Conservation (phyloP, 2,329 filamentous ascomycete genomes). For the Dactylellina parvicollis region DNA sequence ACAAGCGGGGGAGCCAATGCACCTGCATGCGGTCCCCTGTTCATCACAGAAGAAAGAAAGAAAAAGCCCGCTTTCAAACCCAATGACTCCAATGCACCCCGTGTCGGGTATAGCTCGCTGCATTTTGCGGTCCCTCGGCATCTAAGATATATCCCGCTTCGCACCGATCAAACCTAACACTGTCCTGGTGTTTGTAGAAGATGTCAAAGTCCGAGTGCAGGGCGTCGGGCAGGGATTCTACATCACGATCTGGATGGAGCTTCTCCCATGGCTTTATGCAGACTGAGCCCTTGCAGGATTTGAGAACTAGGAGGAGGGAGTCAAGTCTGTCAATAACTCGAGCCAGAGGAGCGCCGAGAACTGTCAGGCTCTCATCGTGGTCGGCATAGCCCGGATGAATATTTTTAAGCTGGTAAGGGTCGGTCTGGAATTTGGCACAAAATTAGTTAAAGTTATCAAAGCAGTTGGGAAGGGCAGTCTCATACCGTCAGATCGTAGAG, state of each 20-base stretch:
- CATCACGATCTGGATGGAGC: slow-evolving; percentile 67
- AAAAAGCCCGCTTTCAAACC: slow-evolving; percentile 9
- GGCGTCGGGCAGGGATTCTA: slow-evolving; percentile 67
- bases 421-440: slow-evolving; percentile 61
- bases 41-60: not conserved
- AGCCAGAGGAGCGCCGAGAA: slow-evolving; percentile 61
- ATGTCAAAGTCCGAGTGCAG: slow-evolving; percentile 64
- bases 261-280: slow-evolving; percentile 69
- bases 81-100: slow-evolving; percentile 46
- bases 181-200: slow-evolving; percentile 67
- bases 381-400: slow-evolving; percentile 58
- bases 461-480: not conserved
- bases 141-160: slow-evolving; percentile 68
- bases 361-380: slow-evolving; percentile 53
- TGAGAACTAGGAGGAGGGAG: slow-evolving; percentile 69
- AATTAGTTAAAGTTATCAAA: not conserved
- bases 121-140: slow-evolving; percentile 67
- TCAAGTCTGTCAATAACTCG: slow-evolving; percentile 68
- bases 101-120: slow-evolving; percentile 37
- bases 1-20: not conserved
- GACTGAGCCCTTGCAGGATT: slow-evolving; percentile 68
- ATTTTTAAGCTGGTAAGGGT: slow-evolving; percentile 67
- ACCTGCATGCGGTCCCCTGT: not conserved
- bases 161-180: slow-evolving; percentile 68
- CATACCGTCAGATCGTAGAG: slow-evolving; percentile 71